Percentiles rank a stretch among this genome's conserved stretches.
Conservation (phyloP, 495 filamentous ascomycete species). For the Immersiella caudata region DNA sequence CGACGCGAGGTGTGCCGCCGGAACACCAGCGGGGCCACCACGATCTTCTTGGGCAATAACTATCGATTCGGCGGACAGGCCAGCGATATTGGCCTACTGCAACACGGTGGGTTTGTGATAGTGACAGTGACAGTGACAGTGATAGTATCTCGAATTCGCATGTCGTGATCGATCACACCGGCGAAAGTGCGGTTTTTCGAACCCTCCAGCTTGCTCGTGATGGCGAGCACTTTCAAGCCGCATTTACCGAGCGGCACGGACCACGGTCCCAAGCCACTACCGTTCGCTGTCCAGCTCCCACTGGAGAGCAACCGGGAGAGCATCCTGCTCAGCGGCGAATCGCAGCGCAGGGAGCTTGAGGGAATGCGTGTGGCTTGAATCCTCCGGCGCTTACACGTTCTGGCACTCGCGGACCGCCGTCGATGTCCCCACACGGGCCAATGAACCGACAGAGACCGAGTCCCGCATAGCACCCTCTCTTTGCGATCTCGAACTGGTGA, state of each 20-base stretch:
- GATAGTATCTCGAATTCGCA: slow-evolving; percentile 2
- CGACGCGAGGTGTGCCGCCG: neutral
- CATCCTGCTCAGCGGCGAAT: neutral
- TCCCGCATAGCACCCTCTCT: neutral
- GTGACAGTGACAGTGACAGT: slow-evolving; percentile 32
- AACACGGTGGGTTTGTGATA: slow-evolving; percentile 22
- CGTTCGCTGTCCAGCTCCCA: neutral
- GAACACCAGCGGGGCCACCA: neutral
- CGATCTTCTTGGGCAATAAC: neutral
- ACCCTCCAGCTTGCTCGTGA: neutral
- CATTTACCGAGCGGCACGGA: neutral
- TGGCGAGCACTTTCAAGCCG: neutral
- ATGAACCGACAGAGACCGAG: neutral
- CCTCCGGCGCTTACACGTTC: slow-evolving; percentile 10
- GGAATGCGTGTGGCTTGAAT: slow-evolving; percentile 14
- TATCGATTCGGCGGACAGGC: slow-evolving; percentile 1
- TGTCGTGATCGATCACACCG: slow-evolving; percentile 4
- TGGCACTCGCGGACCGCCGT: neutral
- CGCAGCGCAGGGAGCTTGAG: neutral
- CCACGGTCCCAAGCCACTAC: neutral
- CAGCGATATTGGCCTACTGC: slow-evolving; percentile 23
- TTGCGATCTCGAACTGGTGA: neutral
- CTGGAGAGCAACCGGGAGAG: neutral
- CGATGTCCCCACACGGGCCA: neutral
- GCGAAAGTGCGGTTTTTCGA: neutral